Evolutionary conservation across 179 eudicot genomes (phyloP).

Genomic region (Drosera spatulata): DNA sequence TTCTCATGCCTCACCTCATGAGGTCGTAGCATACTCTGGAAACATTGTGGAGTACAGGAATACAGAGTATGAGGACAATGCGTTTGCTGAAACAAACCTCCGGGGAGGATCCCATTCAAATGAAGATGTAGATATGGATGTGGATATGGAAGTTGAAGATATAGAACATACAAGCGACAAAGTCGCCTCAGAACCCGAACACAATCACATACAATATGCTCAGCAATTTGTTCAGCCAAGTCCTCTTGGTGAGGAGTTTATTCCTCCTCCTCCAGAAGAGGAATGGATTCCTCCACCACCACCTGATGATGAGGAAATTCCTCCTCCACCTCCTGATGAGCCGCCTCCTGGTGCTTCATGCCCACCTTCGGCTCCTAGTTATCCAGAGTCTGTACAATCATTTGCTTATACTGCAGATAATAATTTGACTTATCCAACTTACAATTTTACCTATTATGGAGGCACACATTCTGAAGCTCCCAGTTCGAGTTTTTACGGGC

Average conservation of each 20-base stretch:
- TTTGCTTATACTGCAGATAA: slow-evolving; percentile 41
- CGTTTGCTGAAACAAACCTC: slow-evolving; percentile 16
- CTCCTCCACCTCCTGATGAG: slow-evolving; percentile 94
- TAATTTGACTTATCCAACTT: slow-evolving; percentile 29
- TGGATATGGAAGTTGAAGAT: slow-evolving; percentile 97
- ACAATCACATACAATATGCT: slow-evolving; percentile 4
- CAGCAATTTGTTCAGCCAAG: slow-evolving; percentile 22
- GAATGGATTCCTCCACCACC: slow-evolving; percentile 96
- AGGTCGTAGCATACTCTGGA: slow-evolving; percentile 9
- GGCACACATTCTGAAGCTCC: slow-evolving; percentile 19
- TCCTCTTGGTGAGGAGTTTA: slow-evolving; percentile 21
- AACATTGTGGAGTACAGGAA: slow-evolving; percentile 13
- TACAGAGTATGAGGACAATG: slow-evolving; percentile 17
- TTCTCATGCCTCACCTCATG: slow-evolving; percentile 10
- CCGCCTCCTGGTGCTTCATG: slow-evolving; percentile 36
- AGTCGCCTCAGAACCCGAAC: slow-evolving; percentile 6
- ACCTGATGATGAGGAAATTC: slow-evolving; percentile 78
- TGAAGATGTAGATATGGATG: slow-evolving; percentile 83
- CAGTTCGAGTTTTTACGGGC: slow-evolving; percentile 29
- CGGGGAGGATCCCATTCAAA: slow-evolving; percentile 18
- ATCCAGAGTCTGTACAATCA: slow-evolving; percentile 33
- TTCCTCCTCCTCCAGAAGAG: slow-evolving; percentile 70
- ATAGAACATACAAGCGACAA: slow-evolving; percentile 11
- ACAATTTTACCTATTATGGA: slow-evolving; percentile 40
- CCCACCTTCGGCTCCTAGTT: slow-evolving; percentile 38